phyloP scores from a whole-genome alignment of 768 basidiomycete species.

The Baorangia bicolor region DNA sequence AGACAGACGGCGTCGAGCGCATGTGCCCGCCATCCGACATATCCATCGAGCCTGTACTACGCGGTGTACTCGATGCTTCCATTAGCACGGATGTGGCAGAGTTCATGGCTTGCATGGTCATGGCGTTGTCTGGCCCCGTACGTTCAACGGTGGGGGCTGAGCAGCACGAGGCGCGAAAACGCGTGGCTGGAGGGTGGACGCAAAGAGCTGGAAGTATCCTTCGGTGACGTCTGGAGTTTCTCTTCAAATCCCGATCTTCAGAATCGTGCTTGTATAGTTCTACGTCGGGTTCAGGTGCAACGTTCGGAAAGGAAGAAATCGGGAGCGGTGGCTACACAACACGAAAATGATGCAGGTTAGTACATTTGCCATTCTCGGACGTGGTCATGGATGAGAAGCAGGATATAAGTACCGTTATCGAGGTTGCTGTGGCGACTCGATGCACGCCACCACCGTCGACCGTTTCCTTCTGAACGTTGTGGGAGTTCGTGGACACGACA shows the following conservation, averaged over 20 bases:
- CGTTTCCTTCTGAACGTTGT: constrained; percentile 15
- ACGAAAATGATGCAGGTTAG: constrained; percentile 19
- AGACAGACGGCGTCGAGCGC: constrained; percentile 22
- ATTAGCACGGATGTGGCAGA: constrained; percentile 24
- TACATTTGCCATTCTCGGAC: constrained; percentile 13
- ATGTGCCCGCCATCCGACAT: constrained; percentile 13
- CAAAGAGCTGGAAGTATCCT: constrained; percentile 23
- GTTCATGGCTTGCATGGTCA: constrained; percentile 12
- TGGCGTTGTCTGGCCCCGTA: background rate
- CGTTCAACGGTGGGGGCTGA: constrained; percentile 7
- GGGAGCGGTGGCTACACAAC: constrained; percentile 23
- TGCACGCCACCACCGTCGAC: constrained; percentile 17
- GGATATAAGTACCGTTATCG: constrained; percentile 31
- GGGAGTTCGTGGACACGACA: constrained; percentile 3
- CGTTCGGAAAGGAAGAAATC: constrained; percentile 19
- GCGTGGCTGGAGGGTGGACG: constrained; percentile 13
- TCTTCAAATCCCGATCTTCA: constrained; percentile 14
- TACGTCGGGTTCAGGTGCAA: constrained; percentile 4
- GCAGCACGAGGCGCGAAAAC: constrained; percentile 13
- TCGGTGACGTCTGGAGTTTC: constrained; percentile 15
- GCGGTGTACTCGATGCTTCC: constrained; percentile 19
- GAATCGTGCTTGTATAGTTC: constrained; percentile 10
- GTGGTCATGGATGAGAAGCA: constrained; percentile 13
- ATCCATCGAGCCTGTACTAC: constrained; percentile 20
- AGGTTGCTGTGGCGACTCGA: constrained; percentile 27